Percentiles rank a stretch among this genome's conserved stretches.
phyloP scores from a whole-genome alignment of 805 yeast genomes.

The Metschnikowia proteae region DNA sequence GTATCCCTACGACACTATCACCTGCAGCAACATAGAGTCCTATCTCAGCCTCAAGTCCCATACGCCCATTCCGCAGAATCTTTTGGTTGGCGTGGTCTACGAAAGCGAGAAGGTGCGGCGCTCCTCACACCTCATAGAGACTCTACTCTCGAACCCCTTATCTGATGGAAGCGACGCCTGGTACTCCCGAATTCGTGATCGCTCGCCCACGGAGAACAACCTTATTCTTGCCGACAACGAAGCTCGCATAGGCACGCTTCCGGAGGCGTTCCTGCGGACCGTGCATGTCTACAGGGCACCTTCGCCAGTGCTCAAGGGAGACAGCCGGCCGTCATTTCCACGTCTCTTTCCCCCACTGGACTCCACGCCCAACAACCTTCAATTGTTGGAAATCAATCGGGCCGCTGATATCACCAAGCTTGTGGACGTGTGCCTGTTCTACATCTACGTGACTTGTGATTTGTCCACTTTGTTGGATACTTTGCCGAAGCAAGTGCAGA shows the following conservation, averaged over 20 bases:
- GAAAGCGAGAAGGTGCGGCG: conserved; percentile 20
- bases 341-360: conserved; percentile 8
- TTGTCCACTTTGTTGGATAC: conserved; percentile 14
- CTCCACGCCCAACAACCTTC: conserved; percentile 16
- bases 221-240: conserved; percentile 16
- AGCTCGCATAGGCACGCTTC: conserved; percentile 1
- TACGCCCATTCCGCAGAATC: conserved; percentile 10
- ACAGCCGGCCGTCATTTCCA: conserved; percentile 23
- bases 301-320: conserved; percentile 30
- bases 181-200: conserved; percentile 24
- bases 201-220: conserved; percentile 21
- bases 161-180: conserved; percentile 30
- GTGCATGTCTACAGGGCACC: conserved; percentile 18
- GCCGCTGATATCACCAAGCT: conserved; percentile 11
- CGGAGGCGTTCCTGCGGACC: conserved; percentile 9
- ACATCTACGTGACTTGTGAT: conserved; percentile 22
- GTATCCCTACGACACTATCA: conserved; percentile 22
- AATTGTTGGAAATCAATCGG: conserved; percentile 23
- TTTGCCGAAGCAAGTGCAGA: conserved; percentile 16
- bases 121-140: conserved; percentile 31
- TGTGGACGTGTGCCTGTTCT: conserved; percentile 21
- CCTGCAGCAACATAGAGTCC: conserved; percentile 18
- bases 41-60: conserved; percentile 11
- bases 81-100: conserved; percentile 34
- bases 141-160: conserved; percentile 40